Percentiles rank a stretch among this genome's conserved stretches.
These are phyloP conservation scores for Gloeopeniophorella convolvens DNA, from an alignment of 768 basidiomycete species.

Conservation along the genomic window DNA sequence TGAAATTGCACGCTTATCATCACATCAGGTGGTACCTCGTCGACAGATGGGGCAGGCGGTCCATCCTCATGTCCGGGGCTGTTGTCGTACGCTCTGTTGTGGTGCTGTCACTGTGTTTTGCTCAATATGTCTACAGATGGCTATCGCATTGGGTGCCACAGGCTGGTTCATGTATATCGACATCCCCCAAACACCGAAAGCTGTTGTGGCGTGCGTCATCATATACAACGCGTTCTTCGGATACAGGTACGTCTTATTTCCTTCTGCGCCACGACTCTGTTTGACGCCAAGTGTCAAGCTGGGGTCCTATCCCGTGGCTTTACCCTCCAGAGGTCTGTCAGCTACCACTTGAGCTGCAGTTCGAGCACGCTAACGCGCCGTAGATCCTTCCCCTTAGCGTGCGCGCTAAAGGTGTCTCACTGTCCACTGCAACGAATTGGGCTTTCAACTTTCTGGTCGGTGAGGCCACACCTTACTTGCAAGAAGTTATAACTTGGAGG, in stretches of 20 bases:
- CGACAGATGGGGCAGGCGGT: conserved; percentile 83
- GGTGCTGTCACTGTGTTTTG: neutral
- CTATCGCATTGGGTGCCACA: conserved; percentile 65
- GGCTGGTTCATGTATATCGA: conserved; percentile 96
- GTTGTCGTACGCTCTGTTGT: conserved; percentile 51
- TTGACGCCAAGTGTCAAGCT: conserved; percentile 40
- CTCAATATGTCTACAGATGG: conserved; percentile 52
- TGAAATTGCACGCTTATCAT: conserved; percentile 11
- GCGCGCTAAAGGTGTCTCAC: conserved; percentile 91
- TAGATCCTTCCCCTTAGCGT: conserved; percentile 87
- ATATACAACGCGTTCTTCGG: conserved; percentile 94
- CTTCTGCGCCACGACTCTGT: no score
- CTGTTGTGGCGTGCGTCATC: conserved; percentile 84
- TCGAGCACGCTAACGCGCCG: conserved; percentile 5
- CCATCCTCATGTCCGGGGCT: conserved; percentile 83
- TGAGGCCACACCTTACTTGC: conserved; percentile 77
- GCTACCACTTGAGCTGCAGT: neutral
- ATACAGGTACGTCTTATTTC: conserved; percentile 47
- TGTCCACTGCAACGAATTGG: conserved; percentile 87
- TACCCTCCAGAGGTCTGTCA: conserved; percentile 73
- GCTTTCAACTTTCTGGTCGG: conserved; percentile 88
- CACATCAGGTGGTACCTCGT: conserved; percentile 81
- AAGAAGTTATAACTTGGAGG: conserved; percentile 84
- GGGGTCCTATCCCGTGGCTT: conserved; percentile 86
- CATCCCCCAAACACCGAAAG: conserved; percentile 74